These are phyloP conservation scores for Dendrocalamus sinicus DNA, from an alignment of 176 grass and related monocot genomes.

Conservation along the genomic window DNA sequence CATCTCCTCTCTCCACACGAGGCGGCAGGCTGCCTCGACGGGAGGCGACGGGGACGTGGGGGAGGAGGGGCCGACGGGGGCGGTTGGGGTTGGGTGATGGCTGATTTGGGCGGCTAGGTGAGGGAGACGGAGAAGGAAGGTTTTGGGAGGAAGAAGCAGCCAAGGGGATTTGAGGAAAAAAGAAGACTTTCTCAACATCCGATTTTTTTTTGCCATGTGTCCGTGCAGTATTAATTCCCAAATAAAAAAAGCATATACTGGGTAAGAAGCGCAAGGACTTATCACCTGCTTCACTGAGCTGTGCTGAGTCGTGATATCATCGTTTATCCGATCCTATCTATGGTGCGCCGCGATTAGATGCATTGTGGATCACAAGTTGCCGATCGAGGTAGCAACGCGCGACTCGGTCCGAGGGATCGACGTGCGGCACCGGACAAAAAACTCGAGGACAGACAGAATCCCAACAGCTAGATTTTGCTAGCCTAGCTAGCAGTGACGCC, in stretches of 20 bases:
- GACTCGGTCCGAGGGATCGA: not conserved
- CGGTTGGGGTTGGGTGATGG: not conserved
- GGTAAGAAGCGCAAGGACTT: not conserved
- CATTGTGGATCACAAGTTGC: slow-evolving; percentile 52
- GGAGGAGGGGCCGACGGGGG: slow-evolving; percentile 20
- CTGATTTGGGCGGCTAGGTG: too few relatives aligned
- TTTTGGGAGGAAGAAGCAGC: too few relatives aligned
- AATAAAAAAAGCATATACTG: not conserved
- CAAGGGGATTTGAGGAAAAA: too few relatives aligned
- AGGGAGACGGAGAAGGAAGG: too few relatives aligned
- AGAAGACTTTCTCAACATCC: too few relatives aligned
- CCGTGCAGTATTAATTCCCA: too few relatives aligned
- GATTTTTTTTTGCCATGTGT: too few relatives aligned
- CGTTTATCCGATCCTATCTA: slow-evolving; percentile 21
- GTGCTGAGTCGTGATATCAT: not conserved
- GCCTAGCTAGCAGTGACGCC: not conserved
- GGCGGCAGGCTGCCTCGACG: slow-evolving; percentile 8
- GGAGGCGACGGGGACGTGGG: slow-evolving; percentile 10
- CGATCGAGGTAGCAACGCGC: not conserved
- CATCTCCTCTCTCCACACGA: slow-evolving; percentile 43
- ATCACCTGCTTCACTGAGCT: not conserved
- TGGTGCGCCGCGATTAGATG: not conserved
- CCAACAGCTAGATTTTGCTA: not conserved
- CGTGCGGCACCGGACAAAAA: not conserved
- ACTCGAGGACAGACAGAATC: slow-evolving; percentile 13